Conservation (phyloP, 768 basidiomycete genomes). For the Trametes maxima region DNA sequence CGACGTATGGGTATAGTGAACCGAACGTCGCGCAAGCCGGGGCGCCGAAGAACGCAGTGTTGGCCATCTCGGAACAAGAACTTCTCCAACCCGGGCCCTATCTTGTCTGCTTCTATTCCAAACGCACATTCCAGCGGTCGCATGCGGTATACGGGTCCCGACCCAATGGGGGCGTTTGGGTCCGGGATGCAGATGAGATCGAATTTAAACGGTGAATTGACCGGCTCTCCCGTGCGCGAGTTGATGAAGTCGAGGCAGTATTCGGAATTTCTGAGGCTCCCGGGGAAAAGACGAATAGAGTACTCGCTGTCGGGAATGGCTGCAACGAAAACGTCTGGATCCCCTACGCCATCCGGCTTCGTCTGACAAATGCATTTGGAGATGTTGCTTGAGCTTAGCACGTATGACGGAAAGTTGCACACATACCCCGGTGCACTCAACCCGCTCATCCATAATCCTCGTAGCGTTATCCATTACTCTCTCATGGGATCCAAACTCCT, state of each 20-base stretch:
- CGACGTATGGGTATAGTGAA: neutral
- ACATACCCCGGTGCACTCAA: too few species aligned
- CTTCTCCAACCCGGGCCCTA: neutral
- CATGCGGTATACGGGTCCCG: neutral
- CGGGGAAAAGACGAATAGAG: conserved; percentile 4
- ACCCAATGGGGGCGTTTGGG: neutral
- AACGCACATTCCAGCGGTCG: neutral
- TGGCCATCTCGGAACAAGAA: neutral
- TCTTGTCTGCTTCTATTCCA: neutral
- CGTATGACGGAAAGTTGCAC: too few species aligned
- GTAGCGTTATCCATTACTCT: neutral
- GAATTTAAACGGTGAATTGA: neutral
- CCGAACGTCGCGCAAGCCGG: neutral
- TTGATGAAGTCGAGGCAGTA: neutral
- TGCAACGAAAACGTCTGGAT: neutral
- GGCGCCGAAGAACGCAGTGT: neutral
- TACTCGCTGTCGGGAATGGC: conserved; percentile 4
- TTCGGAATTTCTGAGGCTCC: neutral
- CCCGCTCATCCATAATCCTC: neutral
- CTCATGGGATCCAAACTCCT: neutral
- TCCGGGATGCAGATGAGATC: neutral
- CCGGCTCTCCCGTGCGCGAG: neutral
- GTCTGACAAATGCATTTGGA: neutral
- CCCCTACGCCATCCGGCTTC: neutral
- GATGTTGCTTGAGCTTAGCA: neutral